These are phyloP conservation scores for Colletotrichum lindemuthianum DNA, from an alignment of 2,329 filamentous ascomycete species.

Conservation along the genomic window DNA sequence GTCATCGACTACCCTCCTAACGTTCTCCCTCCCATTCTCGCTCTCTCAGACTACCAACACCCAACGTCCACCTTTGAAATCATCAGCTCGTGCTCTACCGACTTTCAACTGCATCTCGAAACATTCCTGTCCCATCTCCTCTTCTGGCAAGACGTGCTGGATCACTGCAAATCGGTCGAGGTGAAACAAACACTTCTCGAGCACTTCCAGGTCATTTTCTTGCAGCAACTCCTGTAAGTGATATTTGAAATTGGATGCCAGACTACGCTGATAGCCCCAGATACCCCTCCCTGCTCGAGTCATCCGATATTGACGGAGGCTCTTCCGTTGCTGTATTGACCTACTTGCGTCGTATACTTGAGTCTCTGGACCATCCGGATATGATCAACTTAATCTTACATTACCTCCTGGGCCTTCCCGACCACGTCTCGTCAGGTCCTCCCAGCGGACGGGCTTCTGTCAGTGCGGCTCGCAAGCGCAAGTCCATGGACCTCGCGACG, in stretches of 20 bases:
- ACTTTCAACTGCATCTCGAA: slow-evolving; percentile 87
- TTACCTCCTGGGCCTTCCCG: slow-evolving; percentile 87
- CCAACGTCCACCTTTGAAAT: slow-evolving; percentile 76
- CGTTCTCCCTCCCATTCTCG: slow-evolving; percentile 82
- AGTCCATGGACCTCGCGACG: slow-evolving; percentile 87
- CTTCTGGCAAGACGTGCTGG: slow-evolving; percentile 98
- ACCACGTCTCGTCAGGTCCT: slow-evolving; percentile 53
- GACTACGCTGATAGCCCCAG: slow-evolving; percentile 53
- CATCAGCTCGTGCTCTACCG: slow-evolving; percentile 76
- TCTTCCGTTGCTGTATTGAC: slow-evolving; percentile 96
- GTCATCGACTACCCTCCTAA: slow-evolving; percentile 81
- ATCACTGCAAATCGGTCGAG: slow-evolving; percentile 91
- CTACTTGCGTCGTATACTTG: slow-evolving; percentile 89
- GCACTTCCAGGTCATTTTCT: slow-evolving; percentile 95
- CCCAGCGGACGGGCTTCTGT: slow-evolving; percentile 60
- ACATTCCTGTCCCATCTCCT: slow-evolving; percentile 94
- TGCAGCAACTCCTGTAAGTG: slow-evolving; percentile 86
- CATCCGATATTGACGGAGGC: slow-evolving; percentile 95
- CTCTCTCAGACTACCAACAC: slow-evolving; percentile 88
- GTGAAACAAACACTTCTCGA: slow-evolving; percentile 94
- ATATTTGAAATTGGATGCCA: slow-evolving; percentile 1
- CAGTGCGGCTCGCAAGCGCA: slow-evolving; percentile 80
- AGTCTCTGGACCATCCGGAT: slow-evolving; percentile 91
- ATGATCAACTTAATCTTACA: slow-evolving; percentile 94
- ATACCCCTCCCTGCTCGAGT: slow-evolving; percentile 95